Evolutionary conservation across 345 rosid genomes (phyloP).

Genomic region (Rhodomyrtus tomentosa): DNA sequence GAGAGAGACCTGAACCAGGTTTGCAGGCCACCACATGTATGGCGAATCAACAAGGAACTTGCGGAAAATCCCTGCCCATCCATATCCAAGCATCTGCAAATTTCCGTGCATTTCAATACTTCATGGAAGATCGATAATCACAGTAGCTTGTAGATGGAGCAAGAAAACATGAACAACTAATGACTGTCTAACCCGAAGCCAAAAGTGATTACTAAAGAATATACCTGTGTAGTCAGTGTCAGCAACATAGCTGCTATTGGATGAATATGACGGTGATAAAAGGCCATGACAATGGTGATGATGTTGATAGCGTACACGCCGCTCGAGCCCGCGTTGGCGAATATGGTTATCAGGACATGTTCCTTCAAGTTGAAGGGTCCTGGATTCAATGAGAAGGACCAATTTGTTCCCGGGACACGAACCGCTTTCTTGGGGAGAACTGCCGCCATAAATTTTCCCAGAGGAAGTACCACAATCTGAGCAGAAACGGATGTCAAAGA

Average conservation of each 20-base stretch:
- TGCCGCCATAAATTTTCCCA: constrained; percentile 24
- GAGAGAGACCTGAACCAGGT: constrained; percentile 42
- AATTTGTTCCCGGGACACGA: constrained; percentile 21
- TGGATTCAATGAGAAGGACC: constrained; percentile 36
- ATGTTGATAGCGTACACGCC: constrained; percentile 21
- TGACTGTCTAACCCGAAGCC: neutral
- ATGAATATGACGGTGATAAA: constrained; percentile 15
- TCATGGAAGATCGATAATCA: neutral
- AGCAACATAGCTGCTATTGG: constrained; percentile 18
- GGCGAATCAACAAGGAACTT: constrained; percentile 33
- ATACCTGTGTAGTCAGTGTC: constrained; percentile 28
- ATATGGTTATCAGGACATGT: constrained; percentile 33
- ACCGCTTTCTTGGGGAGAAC: constrained; percentile 14
- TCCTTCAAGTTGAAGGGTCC: constrained; percentile 51
- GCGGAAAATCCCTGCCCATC: constrained; percentile 30
- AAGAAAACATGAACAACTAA: neutral
- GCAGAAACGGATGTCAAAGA: constrained; percentile 20
- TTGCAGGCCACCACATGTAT: constrained; percentile 33
- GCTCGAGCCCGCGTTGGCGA: constrained; percentile 28
- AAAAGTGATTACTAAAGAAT: neutral
- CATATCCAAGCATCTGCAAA: constrained; percentile 12
- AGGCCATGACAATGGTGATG: constrained; percentile 25
- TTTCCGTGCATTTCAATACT: neutral
- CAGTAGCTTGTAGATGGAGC: neutral
- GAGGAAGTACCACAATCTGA: constrained; percentile 27